phyloP scores from a whole-genome alignment of 495 filamentous ascomycete genomes.

The Xylaria sp. region DNA sequence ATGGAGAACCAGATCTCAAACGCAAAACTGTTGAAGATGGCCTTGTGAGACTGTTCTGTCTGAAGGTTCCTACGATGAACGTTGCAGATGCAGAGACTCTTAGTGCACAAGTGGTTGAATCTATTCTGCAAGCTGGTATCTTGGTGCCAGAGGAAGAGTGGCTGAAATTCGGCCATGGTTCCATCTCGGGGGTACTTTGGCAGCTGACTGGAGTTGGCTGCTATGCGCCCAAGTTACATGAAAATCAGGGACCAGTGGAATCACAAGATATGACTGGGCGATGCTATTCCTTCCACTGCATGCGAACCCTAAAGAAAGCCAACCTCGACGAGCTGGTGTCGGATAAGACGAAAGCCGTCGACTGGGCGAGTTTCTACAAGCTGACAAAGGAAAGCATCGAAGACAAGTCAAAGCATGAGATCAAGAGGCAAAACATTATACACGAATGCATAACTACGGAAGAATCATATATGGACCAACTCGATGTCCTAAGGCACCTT shows the following conservation, averaged over 20 bases:
- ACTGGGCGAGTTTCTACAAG: conserved; percentile 93
- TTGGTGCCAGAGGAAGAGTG: conserved; percentile 94
- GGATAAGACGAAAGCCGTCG: conserved; percentile 72
- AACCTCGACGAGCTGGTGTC: conserved; percentile 75
- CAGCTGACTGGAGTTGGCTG: conserved; percentile 94
- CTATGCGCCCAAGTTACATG: conserved; percentile 84
- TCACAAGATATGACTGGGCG: conserved; percentile 65
- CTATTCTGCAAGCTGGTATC: conserved; percentile 81
- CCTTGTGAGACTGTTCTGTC: conserved; percentile 87
- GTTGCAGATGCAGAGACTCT: conserved; percentile 94
- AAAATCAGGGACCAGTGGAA: conserved; percentile 59
- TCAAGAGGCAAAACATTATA: conserved; percentile 90
- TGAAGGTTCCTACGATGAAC: conserved; percentile 99
- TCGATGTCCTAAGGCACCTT: conserved; percentile 81
- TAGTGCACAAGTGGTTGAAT: conserved; percentile 75
- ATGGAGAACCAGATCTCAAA: conserved; percentile 82
- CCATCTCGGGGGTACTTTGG: conserved; percentile 85
- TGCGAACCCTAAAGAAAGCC: conserved; percentile 91
- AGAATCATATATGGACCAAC: conserved; percentile 85
- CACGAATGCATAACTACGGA: conserved; percentile 97
- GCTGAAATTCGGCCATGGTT: conserved; percentile 85
- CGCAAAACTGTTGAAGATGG: conserved; percentile 83
- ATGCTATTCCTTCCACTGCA: conserved; percentile 95
- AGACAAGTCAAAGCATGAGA: conserved; percentile 78
- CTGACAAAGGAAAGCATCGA: conserved; percentile 78